Evolutionary conservation across 305 asterid genomes (phyloP).

Genomic region (Coffea humblotiana): DNA sequence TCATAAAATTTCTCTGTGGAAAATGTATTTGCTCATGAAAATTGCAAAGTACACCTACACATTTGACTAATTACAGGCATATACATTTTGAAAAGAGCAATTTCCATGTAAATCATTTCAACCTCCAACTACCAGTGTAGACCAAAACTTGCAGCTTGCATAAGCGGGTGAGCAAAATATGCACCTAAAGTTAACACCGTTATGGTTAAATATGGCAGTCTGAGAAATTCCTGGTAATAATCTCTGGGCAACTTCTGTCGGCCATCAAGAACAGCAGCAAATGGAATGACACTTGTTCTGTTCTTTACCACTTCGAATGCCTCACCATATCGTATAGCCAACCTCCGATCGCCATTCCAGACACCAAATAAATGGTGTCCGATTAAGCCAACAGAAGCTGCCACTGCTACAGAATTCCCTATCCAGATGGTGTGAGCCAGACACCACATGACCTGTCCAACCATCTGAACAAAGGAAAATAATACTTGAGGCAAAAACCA

Average conservation of each 20-base stretch:
- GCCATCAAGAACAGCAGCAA: constrained; percentile 94
- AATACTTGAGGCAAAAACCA: neutral
- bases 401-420: constrained; percentile 83
- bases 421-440: constrained; percentile 93
- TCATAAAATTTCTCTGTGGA: neutral
- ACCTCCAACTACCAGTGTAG: constrained; percentile 71
- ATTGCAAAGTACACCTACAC: neutral
- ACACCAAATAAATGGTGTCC: constrained; percentile 95
- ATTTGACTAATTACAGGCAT: neutral
- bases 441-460: constrained; percentile 96
- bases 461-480: constrained; percentile 50
- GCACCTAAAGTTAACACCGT: constrained; percentile 73
- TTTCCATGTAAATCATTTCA: neutral
- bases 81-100: neutral
- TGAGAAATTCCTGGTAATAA: constrained; percentile 72
- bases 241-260: constrained; percentile 86
- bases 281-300: constrained; percentile 82
- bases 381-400: constrained; percentile 86
- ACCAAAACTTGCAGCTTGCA: constrained; percentile 84
- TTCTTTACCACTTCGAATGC: constrained; percentile 73
- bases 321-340: constrained; percentile 74
- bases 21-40: neutral
- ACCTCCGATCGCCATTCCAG: constrained; percentile 94
- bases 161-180: constrained; percentile 85
- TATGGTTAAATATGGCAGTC: constrained; percentile 77